Base-by-base conservation (phyloP, 768 basidiomycete species). In the Lentinula sp. region DNA sequence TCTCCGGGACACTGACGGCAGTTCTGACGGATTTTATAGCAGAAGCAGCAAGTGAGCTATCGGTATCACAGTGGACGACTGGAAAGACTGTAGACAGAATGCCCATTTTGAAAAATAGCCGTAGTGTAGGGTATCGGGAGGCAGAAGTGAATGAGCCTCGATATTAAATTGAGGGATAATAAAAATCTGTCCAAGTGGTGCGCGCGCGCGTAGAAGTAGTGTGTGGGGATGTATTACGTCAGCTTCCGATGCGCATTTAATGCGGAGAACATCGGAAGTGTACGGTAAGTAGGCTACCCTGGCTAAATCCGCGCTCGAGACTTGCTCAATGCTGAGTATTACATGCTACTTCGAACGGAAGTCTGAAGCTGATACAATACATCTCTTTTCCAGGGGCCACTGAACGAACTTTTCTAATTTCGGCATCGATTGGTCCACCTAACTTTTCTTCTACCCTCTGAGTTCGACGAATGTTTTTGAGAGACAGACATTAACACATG, bases 331-430 rank as follows among this genome's bases (percentile, higher is more conserved):
- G 5, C 51, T 53, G 13, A 32, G 50, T 8, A 18, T 41, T 20
- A 55, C 71, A 76, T 4, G 80, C 81, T 8, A 78, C 77, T 41
- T 68, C 72, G 49, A 69, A 70, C 18, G 88, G 86, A 8, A 92
- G 77, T 64, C 84, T 73, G 79, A 99, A 98, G 72, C 90, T 90
- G 59, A 99, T 83, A 73, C 96, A 95, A 72, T 95, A 98, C 96
- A 98, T 98, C 68, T 94, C 89, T 75, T 99, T 98, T 74, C 86
- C 90, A 6, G 96, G 96, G 1, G 97, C 94, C 9, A 98, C 97
- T 9, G 90, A 88, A 59, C 97, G 87, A 53, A 99, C 95, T 65
- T 87, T 80, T 67, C 93, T 88, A 7, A 93, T 70, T 13, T 72
- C 71, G 42, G 79, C 76, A 23, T 83, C 80, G 10, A 96, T 66